A percentile compares a stretch with the other conserved stretches of the same genome.
Conservation (phyloP, 169 alveolate species). For the Eimeria praecox region DNA sequence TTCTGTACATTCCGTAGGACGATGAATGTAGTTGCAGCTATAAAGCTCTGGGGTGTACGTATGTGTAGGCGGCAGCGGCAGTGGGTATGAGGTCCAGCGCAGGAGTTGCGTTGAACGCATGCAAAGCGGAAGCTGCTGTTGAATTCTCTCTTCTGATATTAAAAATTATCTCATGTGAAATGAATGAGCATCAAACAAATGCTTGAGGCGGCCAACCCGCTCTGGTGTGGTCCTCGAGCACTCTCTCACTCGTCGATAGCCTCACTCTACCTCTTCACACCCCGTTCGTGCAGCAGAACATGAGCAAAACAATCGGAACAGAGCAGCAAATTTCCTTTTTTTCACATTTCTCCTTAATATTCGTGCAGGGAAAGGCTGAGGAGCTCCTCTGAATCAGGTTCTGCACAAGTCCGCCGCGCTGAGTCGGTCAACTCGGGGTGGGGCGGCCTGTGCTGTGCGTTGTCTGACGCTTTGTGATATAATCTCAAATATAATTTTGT, state of each 20-base stretch:
- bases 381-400: not conserved
- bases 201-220: not conserved
- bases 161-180: not conserved
- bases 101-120: not conserved
- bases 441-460: not conserved
- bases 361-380: not conserved
- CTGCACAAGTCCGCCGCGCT: not conserved
- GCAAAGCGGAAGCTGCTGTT: not conserved
- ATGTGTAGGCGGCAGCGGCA: not conserved
- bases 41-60: not conserved
- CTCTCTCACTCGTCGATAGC: not conserved
- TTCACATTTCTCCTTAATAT: not conserved
- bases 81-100: not conserved
- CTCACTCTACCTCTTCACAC: constrained; percentile 1
- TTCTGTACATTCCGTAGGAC: not conserved
- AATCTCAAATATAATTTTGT: not conserved
- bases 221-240: not conserved
- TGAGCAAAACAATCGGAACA: not conserved
- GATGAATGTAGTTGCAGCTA: not conserved
- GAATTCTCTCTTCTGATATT: not conserved
- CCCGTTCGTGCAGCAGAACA: not conserved
- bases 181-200: not conserved
- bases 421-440: not conserved
- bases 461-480: not conserved
- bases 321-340: not conserved